Conservation (phyloP, 352 stramenopile species). For the Pythium folliculosum region DNA sequence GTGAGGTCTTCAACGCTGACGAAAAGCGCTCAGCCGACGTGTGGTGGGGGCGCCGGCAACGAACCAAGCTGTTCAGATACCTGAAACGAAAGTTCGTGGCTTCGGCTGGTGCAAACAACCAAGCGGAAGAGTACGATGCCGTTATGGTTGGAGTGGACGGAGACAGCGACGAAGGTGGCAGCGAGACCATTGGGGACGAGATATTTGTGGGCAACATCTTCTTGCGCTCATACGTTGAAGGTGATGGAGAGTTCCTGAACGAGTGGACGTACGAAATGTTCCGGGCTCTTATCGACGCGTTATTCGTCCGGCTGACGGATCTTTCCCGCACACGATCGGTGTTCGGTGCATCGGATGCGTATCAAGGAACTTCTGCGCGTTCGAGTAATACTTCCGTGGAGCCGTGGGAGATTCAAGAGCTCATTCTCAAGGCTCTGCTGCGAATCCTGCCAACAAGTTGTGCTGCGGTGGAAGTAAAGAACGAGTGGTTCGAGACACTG, state of each 20-base stretch:
- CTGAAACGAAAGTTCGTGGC: constrained; percentile 69
- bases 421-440: constrained; percentile 75
- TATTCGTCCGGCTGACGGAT: constrained; percentile 58
- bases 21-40: constrained; percentile 75
- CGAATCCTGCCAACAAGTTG: constrained; percentile 61
- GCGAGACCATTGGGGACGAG: constrained; percentile 48
- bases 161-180: constrained; percentile 17
- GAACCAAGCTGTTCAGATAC: constrained; percentile 56
- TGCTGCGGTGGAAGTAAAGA: constrained; percentile 52
- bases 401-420: constrained; percentile 76
- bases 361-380: constrained; percentile 22
- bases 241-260: constrained; percentile 75
- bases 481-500: constrained; percentile 58
- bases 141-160: constrained; percentile 16
- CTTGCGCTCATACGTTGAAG: constrained; percentile 78
- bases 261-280: constrained; percentile 79
- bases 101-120: constrained; percentile 33
- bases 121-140: constrained; percentile 32
- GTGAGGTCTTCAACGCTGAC: constrained; percentile 70
- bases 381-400: constrained; percentile 32
- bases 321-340: constrained; percentile 57
- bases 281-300: constrained; percentile 54
- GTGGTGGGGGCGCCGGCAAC: constrained; percentile 66
- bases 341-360: constrained; percentile 30
- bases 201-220: constrained; percentile 85